A percentile compares a stretch with the other conserved stretches of the same genome.
Conservation (phyloP, 2,329 filamentous ascomycete species). For the Pyrenochaeta sp. region DNA sequence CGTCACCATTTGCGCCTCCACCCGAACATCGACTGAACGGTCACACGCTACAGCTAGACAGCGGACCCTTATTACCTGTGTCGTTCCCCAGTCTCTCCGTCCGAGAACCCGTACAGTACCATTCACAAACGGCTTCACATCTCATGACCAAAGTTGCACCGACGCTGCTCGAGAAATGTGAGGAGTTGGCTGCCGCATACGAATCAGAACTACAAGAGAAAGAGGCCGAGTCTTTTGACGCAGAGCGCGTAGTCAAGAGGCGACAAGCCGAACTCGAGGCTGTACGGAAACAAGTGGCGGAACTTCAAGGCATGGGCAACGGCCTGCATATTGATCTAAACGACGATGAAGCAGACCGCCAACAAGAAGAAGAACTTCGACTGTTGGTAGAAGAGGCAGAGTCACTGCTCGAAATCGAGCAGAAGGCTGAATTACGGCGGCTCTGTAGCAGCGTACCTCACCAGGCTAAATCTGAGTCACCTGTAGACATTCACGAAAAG, state of each 20-base stretch:
- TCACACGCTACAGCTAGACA: constrained; percentile 27
- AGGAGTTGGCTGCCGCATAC: constrained; percentile 60
- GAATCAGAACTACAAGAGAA: constrained; percentile 80
- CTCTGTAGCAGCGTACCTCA: constrained; percentile 36
- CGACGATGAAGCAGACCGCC: constrained; percentile 47
- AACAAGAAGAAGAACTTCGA: constrained; percentile 50
- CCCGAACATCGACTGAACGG: constrained; percentile 45
- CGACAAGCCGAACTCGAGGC: constrained; percentile 72
- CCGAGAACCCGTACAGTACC: constrained; percentile 43
- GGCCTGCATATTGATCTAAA: constrained; percentile 38
- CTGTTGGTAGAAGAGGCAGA: constrained; percentile 49
- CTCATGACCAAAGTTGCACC: constrained; percentile 69
- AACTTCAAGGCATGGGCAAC: constrained; percentile 51
- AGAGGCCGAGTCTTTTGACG: constrained; percentile 60
- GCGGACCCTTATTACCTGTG: constrained; percentile 31
- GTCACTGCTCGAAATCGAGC: constrained; percentile 54
- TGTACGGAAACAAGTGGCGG: constrained; percentile 66
- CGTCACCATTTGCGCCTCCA: constrained; percentile 63
- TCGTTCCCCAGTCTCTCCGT: constrained; percentile 31
- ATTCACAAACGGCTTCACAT: constrained; percentile 60
- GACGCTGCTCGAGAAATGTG: constrained; percentile 57
- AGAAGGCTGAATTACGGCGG: constrained; percentile 47
- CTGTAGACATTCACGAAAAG: constrained; percentile 59
- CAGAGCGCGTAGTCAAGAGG: constrained; percentile 59
- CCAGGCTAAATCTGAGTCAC: constrained; percentile 30